Evolutionary conservation across 352 stramenopile genomes (phyloP).

Genomic region (Detonula confervacea): DNA sequence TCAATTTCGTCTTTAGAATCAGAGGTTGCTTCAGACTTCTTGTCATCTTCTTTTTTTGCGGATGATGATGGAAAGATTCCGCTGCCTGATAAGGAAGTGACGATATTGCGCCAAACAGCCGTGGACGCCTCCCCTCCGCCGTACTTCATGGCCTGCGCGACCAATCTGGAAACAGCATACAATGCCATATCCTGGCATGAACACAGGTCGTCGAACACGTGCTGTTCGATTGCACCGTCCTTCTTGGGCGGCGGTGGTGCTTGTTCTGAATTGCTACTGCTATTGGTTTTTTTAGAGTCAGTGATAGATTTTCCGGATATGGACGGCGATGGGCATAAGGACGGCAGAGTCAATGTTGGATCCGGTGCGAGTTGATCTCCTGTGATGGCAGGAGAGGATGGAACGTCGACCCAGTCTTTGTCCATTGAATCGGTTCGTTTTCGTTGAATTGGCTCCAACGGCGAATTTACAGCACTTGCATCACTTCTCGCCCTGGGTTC

Average conservation of each 20-base stretch:
- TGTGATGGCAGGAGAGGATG: constrained; percentile 32
- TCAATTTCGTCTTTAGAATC: background rate
- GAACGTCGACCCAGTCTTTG: constrained; percentile 68
- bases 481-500: background rate
- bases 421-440: constrained; percentile 58
- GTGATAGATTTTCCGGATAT: background rate
- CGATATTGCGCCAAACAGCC: constrained; percentile 67
- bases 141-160: constrained; percentile 79
- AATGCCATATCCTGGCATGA: constrained; percentile 75
- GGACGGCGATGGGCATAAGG: background rate
- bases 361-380: constrained; percentile 2
- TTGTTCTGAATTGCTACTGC: too few species aligned
- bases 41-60: background rate
- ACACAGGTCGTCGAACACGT: constrained; percentile 52
- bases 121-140: constrained; percentile 80
- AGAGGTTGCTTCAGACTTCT: background rate
- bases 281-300: too few species aligned
- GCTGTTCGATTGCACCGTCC: constrained; percentile 23
- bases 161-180: constrained; percentile 67
- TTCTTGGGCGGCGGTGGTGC: too few species aligned
- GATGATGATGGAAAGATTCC: background rate
- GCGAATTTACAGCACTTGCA: background rate
- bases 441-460: constrained; percentile 19
- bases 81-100: constrained; percentile 51
- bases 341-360: background rate